These are phyloP conservation scores for Cicer cuneatum DNA, from an alignment of 306 rosid species.

Conservation along the genomic window DNA sequence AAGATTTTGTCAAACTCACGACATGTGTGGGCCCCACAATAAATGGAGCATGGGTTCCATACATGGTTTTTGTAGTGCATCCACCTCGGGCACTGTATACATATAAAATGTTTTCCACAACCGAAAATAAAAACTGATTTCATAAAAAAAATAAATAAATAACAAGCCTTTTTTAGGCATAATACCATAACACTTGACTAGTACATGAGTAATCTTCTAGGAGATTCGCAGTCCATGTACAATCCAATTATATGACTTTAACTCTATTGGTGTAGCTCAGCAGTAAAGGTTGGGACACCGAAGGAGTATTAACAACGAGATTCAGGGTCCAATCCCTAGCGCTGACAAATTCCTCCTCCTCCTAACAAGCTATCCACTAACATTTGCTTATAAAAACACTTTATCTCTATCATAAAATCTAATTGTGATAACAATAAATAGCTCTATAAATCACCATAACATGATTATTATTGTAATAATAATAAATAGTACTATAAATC, in stretches of 20 bases:
- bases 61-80: not conserved
- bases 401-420: not conserved
- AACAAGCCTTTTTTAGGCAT: not conserved
- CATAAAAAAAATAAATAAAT: not conserved
- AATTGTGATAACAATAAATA: not conserved
- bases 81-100: not conserved
- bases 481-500: too few species aligned
- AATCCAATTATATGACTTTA: not conserved
- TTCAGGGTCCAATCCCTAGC: too few species aligned
- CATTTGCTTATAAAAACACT: not conserved
- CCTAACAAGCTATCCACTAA: too few species aligned
- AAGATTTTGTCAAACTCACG: not conserved
- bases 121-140: not conserved
- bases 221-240: not conserved
- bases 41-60: not conserved
- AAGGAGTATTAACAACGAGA: too few species aligned
- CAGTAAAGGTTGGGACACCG: too few species aligned
- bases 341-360: too few species aligned
- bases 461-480: not conserved
- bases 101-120: not conserved
- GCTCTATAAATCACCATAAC: not conserved
- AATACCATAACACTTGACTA: not conserved
- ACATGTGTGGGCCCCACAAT: not conserved
- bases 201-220: not conserved
- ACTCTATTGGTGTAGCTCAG: not conserved